phyloP scores from a whole-genome alignment of 192 early-diverging fungal genomes.

The Backusella australiensis region DNA sequence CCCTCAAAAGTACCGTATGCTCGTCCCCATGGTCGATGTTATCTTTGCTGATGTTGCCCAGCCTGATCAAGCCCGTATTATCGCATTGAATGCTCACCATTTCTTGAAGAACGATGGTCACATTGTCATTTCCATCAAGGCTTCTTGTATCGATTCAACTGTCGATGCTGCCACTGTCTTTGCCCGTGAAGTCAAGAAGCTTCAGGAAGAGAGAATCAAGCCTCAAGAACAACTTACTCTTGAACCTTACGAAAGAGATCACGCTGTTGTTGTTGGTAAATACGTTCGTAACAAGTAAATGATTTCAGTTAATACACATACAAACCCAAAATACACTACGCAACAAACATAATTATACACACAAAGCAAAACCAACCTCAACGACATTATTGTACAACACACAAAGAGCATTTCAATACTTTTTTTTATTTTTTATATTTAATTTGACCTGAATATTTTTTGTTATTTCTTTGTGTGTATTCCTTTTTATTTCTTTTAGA shows the following conservation, averaged over 20 bases:
- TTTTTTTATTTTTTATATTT: conserved; percentile 2
- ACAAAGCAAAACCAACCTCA: not conserved
- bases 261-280: conserved; percentile 94
- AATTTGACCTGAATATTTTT: not conserved
- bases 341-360: not conserved
- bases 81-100: conserved; percentile 94
- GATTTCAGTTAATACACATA: not conserved
- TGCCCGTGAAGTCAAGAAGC: conserved; percentile 95
- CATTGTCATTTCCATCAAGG: conserved; percentile 99
- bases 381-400: conserved; percentile 1
- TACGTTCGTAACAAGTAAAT: conserved; percentile 64
- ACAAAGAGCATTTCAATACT: not conserved
- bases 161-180: conserved; percentile 95
- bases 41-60: conserved; percentile 99
- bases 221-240: conserved; percentile 96
- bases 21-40: conserved; percentile 96
- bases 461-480: not conserved
- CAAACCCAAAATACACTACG: not conserved
- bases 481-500: not conserved
- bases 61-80: conserved; percentile 99
- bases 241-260: conserved; percentile 98
- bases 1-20: conserved; percentile 99
- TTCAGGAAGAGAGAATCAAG: conserved; percentile 82
- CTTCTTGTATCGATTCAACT: conserved; percentile 99
- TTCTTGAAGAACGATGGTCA: conserved; percentile 97